Evolutionary conservation across 1,284 basidiomycete species (phyloP).

Genomic region (Sphagnurus paluster): DNA sequence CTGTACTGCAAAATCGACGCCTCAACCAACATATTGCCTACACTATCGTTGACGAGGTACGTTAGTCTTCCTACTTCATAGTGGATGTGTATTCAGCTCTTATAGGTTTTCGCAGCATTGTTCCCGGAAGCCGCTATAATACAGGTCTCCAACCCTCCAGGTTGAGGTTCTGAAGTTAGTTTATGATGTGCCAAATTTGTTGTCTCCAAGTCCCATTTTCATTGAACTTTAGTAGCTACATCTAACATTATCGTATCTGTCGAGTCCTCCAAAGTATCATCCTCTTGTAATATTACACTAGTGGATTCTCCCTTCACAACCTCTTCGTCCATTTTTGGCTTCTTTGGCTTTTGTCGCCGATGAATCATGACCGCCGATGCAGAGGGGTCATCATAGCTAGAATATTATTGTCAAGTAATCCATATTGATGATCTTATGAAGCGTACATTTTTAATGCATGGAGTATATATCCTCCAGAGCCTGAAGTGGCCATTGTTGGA

Average conservation of each 20-base stretch:
- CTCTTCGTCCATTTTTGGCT: slow-evolving; percentile 21
- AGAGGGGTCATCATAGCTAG: slow-evolving; percentile 67
- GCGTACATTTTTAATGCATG: slow-evolving; percentile 84
- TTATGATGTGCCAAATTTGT: background rate
- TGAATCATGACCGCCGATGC: slow-evolving; percentile 48
- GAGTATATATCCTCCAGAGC: slow-evolving; percentile 87
- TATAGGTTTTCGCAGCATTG: slow-evolving; percentile 57
- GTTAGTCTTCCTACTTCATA: slow-evolving; percentile 16
- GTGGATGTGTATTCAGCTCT: slow-evolving; percentile 2
- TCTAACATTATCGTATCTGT: slow-evolving; percentile 17
- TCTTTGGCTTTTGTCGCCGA: slow-evolving; percentile 26
- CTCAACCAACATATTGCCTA: slow-evolving; percentile 92
- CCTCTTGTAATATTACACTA: slow-evolving; percentile 8
- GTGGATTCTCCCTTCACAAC: background rate
- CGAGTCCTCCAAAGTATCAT: slow-evolving; percentile 5
- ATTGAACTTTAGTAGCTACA: slow-evolving; percentile 11
- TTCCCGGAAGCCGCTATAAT: slow-evolving; percentile 55
- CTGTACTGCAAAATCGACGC: slow-evolving; percentile 88
- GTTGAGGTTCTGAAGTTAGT: slow-evolving; percentile 4
- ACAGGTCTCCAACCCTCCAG: slow-evolving; percentile 11
- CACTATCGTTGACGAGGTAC: slow-evolving; percentile 84
- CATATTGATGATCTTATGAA: background rate
- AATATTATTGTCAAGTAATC: slow-evolving; percentile 5
- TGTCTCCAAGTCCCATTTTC: slow-evolving; percentile 1
- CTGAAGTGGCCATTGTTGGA: slow-evolving; percentile 91